Conservation (phyloP, 2,329 filamentous ascomycete genomes). For the Ciborinia camelliae region DNA sequence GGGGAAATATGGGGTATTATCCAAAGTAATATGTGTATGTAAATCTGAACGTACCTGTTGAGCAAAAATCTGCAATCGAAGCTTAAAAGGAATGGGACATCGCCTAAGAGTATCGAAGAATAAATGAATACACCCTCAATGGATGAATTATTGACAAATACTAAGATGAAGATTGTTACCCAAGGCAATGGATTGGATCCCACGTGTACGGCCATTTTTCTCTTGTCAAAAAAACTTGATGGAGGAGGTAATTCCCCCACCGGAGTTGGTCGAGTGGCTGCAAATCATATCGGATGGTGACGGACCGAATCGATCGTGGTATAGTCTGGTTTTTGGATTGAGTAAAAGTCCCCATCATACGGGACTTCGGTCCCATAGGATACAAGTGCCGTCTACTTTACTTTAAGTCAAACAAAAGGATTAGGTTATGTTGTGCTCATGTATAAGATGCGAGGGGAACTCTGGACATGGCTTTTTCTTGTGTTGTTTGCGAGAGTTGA, state of each 20-base stretch:
- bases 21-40: not conserved
- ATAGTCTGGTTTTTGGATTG: not conserved
- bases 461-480: not conserved
- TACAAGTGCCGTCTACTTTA: not conserved
- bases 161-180: not conserved
- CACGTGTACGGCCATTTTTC: not conserved
- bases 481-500: not conserved
- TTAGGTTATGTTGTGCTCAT: not conserved
- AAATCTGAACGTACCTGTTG: not conserved
- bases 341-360: not conserved
- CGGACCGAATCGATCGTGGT: conserved; percentile 15
- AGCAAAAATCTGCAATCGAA: not conserved
- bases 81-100: not conserved
- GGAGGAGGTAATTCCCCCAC: not conserved
- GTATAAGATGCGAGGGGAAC: not conserved
- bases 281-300: not conserved
- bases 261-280: not conserved
- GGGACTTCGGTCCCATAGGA: not conserved
- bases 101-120: not conserved
- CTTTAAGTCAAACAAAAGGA: not conserved
- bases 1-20: conserved; percentile 12
- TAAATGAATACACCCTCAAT: not conserved
- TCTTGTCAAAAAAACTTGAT: not conserved
- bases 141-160: not conserved
- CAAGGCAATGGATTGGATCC: not conserved